These are phyloP conservation scores for Cytospora chrysosperma DNA, from an alignment of 2,329 filamentous ascomycete genomes.

Conservation along the genomic window DNA sequence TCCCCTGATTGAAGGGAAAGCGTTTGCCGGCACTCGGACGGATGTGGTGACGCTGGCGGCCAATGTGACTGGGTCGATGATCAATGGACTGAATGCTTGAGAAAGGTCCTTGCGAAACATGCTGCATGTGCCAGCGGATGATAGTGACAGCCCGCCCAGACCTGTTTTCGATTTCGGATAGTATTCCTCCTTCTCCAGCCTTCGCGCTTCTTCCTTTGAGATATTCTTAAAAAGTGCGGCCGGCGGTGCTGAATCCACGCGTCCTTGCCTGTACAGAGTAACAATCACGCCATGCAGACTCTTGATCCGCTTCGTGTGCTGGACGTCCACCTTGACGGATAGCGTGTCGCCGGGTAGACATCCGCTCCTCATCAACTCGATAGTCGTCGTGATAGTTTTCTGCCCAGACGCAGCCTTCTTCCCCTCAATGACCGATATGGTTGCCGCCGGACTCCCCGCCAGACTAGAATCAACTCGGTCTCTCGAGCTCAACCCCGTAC, in stretches of 20 bases:
- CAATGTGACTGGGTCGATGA: slow-evolving; percentile 78
- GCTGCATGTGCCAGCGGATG: slow-evolving; percentile 81
- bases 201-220: slow-evolving; percentile 64
- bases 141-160: slow-evolving; percentile 80
- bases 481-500: slow-evolving; percentile 57
- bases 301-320: slow-evolving; percentile 85
- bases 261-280: slow-evolving; percentile 85
- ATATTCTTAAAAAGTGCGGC: slow-evolving; percentile 49
- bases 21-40: slow-evolving; percentile 83
- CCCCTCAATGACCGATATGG: slow-evolving; percentile 38
- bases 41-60: slow-evolving; percentile 78
- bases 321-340: slow-evolving; percentile 75
- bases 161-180: slow-evolving; percentile 87
- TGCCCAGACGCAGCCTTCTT: slow-evolving; percentile 50
- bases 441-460: slow-evolving; percentile 48
- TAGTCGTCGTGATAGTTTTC: slow-evolving; percentile 81
- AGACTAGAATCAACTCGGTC: slow-evolving; percentile 37
- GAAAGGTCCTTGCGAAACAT: slow-evolving; percentile 94
- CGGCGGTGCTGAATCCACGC: slow-evolving; percentile 74
- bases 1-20: slow-evolving; percentile 85
- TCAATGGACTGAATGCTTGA: slow-evolving; percentile 83
- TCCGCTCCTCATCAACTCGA: slow-evolving; percentile 79
- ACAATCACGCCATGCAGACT: slow-evolving; percentile 91
- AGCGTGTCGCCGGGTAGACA: slow-evolving; percentile 83
- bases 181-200: slow-evolving; percentile 74